phyloP scores from a whole-genome alignment of 176 grass and related monocot genomes.

The Musa troglodytarum region DNA sequence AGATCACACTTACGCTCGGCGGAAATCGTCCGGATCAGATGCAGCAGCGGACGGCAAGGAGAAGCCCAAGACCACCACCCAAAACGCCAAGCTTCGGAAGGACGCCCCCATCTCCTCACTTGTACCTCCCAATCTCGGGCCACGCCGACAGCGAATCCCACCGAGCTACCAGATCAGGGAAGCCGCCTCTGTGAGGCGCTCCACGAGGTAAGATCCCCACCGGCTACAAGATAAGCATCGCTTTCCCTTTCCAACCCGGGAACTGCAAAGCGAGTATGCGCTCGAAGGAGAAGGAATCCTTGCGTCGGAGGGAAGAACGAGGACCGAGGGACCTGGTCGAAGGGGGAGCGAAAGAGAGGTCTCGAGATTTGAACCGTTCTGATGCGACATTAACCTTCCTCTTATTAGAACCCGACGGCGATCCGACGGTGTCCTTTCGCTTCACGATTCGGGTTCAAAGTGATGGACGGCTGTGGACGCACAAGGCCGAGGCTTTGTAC shows the following conservation, averaged over 20 bases:
- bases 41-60: background rate
- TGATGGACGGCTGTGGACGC: too few species aligned
- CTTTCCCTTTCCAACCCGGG: background rate
- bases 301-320: background rate
- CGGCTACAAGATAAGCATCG: slow-evolving; percentile 1
- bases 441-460: background rate
- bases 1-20: slow-evolving; percentile 11
- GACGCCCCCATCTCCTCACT: background rate
- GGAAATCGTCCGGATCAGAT: slow-evolving; percentile 1
- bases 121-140: background rate
- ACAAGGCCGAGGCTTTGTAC: too few species aligned
- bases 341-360: background rate
- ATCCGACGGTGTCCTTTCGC: background rate
- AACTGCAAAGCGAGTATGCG: background rate
- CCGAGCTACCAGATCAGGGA: background rate
- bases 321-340: too few species aligned
- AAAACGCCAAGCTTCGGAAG: background rate
- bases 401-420: background rate
- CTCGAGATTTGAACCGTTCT: slow-evolving; percentile 16
- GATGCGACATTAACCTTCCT: background rate
- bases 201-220: background rate
- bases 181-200: background rate
- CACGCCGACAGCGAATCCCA: background rate
- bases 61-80: slow-evolving; percentile 1
- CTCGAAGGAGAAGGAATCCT: slow-evolving; percentile 2